Evolutionary conservation across 1,284 basidiomycete species (phyloP).

Genomic region (Leccinum pachyderme): DNA sequence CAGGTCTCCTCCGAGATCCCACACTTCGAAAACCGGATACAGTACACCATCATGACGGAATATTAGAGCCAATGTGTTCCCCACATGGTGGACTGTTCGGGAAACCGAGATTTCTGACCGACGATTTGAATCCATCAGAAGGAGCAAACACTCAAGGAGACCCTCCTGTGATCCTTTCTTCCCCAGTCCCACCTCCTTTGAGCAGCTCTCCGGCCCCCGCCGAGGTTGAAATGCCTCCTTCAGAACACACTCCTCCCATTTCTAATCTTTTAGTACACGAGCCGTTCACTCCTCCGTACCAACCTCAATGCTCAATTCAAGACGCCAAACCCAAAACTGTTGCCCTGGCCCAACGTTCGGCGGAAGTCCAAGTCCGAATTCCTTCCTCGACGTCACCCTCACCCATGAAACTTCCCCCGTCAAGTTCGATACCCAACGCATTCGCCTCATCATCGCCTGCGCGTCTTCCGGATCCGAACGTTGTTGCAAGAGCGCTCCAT

Average conservation of each 20-base stretch:
- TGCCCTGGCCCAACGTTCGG: conserved; percentile 17
- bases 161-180: conserved; percentile 7
- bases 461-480: conserved; percentile 21
- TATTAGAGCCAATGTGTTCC: not conserved
- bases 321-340: conserved; percentile 3
- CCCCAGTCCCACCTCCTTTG: conserved; percentile 20
- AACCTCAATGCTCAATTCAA: not conserved
- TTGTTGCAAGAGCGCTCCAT: conserved; percentile 44
- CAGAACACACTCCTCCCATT: not conserved
- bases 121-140: conserved; percentile 21
- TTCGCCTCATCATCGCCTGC: conserved; percentile 23
- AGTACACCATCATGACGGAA: not conserved
- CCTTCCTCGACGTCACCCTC: conserved; percentile 64
- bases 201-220: conserved; percentile 29
- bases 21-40: not conserved
- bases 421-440: conserved; percentile 17
- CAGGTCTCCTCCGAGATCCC: conserved; percentile 21
- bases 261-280: not conserved
- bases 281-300: not conserved
- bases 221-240: conserved; percentile 5
- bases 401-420: conserved; percentile 46
- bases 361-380: conserved; percentile 33
- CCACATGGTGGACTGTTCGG: conserved; percentile 16
- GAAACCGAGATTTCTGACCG: conserved; percentile 16
- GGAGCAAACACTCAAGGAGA: not conserved